phyloP scores from a whole-genome alignment of 495 filamentous ascomycete genomes.

The Podospora australis region DNA sequence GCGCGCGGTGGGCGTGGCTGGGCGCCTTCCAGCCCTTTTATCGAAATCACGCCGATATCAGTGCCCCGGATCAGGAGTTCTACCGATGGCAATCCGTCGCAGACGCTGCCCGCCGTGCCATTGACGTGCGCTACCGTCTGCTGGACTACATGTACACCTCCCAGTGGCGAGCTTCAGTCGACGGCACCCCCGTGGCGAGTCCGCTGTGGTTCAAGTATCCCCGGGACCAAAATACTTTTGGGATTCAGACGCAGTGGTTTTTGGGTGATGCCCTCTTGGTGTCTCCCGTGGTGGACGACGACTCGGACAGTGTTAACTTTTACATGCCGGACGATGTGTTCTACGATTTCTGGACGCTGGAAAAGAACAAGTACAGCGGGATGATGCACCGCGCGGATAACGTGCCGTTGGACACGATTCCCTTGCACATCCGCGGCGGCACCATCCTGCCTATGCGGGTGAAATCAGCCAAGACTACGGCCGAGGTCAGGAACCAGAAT shows the following conservation, averaged over 20 bases:
- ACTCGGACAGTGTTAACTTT: slow-evolving; percentile 53
- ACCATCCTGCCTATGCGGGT: slow-evolving; percentile 56
- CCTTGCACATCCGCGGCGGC: slow-evolving; percentile 67
- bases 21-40: slow-evolving; percentile 82
- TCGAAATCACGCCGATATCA: slow-evolving; percentile 63
- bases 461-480: slow-evolving; percentile 59
- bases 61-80: slow-evolving; percentile 62
- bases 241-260: slow-evolving; percentile 64
- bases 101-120: slow-evolving; percentile 58
- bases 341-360: slow-evolving; percentile 69
- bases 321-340: slow-evolving; percentile 68
- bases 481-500: slow-evolving; percentile 53
- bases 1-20: slow-evolving; percentile 73
- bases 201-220: slow-evolving; percentile 70
- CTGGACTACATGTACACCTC: slow-evolving; percentile 81
- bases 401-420: slow-evolving; percentile 58
- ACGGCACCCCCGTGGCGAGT: slow-evolving; percentile 56
- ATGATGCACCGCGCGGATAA: slow-evolving; percentile 41
- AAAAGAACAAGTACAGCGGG: slow-evolving; percentile 49
- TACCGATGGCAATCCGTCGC: slow-evolving; percentile 65
- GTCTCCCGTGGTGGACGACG: slow-evolving; percentile 60
- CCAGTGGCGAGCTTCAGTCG: slow-evolving; percentile 48
- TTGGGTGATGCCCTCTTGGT: slow-evolving; percentile 64
- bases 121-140: slow-evolving; percentile 65
- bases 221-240: slow-evolving; percentile 51